Conservation (phyloP, 2,329 filamentous ascomycete genomes). For the Ambrosiella beaveri region DNA sequence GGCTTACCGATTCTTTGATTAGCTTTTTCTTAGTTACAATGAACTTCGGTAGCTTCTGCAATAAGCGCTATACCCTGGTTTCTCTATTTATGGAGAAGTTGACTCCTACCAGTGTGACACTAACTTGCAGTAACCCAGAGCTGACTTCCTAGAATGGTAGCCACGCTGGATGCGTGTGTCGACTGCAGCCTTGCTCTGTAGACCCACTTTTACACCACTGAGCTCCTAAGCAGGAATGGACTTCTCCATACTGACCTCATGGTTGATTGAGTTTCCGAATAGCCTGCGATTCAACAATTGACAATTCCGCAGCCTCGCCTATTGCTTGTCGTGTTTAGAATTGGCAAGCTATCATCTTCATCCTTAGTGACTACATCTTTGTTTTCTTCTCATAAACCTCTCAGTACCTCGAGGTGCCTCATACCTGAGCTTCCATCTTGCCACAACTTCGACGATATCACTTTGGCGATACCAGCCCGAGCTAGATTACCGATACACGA, state of each 20-base stretch:
- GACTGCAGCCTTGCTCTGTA: constrained; percentile 12
- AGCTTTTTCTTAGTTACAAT: too few relatives aligned
- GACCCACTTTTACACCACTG: constrained; percentile 7
- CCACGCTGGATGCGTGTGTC: constrained; percentile 9
- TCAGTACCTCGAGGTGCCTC: not conserved
- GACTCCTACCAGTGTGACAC: not conserved
- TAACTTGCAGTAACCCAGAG: not conserved
- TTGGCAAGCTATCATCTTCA: not conserved
- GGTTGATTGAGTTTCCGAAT: not conserved
- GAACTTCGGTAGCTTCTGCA: not conserved
- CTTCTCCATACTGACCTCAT: constrained; percentile 5
- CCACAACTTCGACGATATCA: not conserved
- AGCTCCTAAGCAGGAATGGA: constrained; percentile 6
- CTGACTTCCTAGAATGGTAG: not conserved
- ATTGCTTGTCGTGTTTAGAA: not conserved
- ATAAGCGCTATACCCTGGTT: not conserved
- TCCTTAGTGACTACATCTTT: not conserved
- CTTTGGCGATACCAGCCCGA: not conserved
- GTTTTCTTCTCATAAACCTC: not conserved
- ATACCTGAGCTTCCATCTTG: not conserved
- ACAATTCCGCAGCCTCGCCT: not conserved
- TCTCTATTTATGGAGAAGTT: constrained; percentile 1
- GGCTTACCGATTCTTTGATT: too few relatives aligned
- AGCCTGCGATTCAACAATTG: not conserved
- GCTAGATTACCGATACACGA: not conserved